These are phyloP conservation scores for Cenchrus americanus DNA, from an alignment of 176 grass and related monocot species.

Conservation along the genomic window DNA sequence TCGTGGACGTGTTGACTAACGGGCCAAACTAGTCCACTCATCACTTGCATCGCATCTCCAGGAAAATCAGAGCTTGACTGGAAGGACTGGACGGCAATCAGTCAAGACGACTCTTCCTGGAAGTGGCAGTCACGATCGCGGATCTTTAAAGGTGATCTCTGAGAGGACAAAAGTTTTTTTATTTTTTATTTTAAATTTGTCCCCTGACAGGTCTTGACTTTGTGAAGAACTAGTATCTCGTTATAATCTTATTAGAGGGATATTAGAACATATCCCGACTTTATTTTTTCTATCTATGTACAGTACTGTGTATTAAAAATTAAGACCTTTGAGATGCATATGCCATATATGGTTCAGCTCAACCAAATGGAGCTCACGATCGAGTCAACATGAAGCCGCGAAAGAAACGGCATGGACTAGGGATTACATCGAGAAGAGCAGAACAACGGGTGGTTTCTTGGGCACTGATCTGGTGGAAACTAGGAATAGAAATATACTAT, in stretches of 20 bases:
- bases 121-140: background rate
- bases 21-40: background rate
- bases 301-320: too few relatives aligned
- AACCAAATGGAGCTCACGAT: background rate
- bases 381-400: too few relatives aligned
- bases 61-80: background rate
- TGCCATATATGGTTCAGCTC: background rate
- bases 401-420: too few relatives aligned
- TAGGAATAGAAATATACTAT: background rate
- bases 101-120: background rate
- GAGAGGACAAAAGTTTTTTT: background rate
- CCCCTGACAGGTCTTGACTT: background rate
- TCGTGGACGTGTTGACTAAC: constrained; percentile 3
- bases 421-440: background rate
- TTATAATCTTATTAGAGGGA: too few relatives aligned
- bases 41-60: too few relatives aligned
- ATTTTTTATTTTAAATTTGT: background rate
- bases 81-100: background rate
- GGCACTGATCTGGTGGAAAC: background rate
- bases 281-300: too few relatives aligned
- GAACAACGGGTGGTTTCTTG: background rate
- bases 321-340: background rate
- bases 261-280: too few relatives aligned
- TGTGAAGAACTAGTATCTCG: background rate
- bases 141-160: background rate